These are phyloP conservation scores for Scheffersomyces illinoinensis DNA, from an alignment of 1,139 yeast genomes.

Conservation along the genomic window DNA sequence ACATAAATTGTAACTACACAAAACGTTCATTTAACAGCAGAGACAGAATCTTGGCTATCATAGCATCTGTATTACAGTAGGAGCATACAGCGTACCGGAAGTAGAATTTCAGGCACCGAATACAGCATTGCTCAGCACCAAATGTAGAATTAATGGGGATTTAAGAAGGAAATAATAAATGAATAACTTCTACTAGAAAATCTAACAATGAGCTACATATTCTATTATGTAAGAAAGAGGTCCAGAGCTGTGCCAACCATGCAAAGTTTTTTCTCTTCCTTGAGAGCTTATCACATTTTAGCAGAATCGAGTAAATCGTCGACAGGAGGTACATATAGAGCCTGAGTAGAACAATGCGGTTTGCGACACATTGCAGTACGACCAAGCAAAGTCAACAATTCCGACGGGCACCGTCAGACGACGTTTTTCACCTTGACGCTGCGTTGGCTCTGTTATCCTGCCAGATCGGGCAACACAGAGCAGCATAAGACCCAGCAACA, in stretches of 20 bases:
- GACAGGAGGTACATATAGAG: background rate
- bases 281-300: background rate
- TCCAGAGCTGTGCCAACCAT: background rate
- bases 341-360: background rate
- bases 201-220: background rate
- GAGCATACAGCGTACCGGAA: too few relatives aligned
- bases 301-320: background rate
- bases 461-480: background rate
- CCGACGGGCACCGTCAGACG: background rate
- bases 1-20: background rate
- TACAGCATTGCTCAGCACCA: background rate
- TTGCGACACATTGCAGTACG: background rate
- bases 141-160: background rate
- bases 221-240: background rate
- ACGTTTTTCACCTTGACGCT: background rate
- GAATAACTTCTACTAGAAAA: too few relatives aligned
- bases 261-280: background rate
- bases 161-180: too few relatives aligned
- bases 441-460: background rate
- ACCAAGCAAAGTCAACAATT: background rate
- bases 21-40: too few relatives aligned
- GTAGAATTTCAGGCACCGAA: too few relatives aligned
- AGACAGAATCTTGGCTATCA: background rate
- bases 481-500: background rate
- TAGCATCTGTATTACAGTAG: background rate